phyloP scores from a whole-genome alignment of 176 grass and related monocot genomes.

The Bothriochloa decipiens region DNA sequence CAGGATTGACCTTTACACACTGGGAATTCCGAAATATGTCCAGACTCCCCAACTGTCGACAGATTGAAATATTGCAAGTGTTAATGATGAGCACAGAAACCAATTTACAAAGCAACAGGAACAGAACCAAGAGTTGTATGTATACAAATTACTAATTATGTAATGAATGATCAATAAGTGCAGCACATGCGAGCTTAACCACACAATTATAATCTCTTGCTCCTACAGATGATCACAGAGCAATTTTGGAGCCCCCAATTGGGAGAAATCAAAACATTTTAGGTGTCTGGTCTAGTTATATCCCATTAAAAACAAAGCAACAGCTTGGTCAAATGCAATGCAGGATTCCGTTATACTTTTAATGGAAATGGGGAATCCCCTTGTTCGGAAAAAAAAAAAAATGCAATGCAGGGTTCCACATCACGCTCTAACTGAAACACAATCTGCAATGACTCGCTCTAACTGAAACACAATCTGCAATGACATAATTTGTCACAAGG shows the following conservation, averaged over 20 bases:
- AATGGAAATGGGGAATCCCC: no score
- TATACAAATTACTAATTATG: not conserved
- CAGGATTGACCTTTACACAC: constrained; percentile 91
- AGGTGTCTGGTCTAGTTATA: not conserved
- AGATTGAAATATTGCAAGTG: not conserved
- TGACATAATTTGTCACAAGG: not conserved
- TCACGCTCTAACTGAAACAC: no score
- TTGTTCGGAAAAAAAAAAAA: no score
- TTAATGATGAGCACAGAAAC: not conserved
- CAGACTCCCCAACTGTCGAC: constrained; percentile 59
- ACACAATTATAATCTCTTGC: not conserved
- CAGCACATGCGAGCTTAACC: not conserved
- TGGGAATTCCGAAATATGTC: constrained; percentile 66
- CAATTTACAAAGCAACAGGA: not conserved
- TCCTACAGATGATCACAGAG: not conserved
- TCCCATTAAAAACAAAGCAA: not conserved
- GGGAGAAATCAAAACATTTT: not conserved
- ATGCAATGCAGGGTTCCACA: not conserved
- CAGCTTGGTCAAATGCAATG: no score
- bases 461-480: no score
- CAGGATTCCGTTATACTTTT: no score
- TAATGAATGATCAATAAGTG: not conserved
- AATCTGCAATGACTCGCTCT: no score
- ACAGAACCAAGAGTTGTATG: not conserved
- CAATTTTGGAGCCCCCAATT: not conserved